Conservation (phyloP, 768 basidiomycete genomes). For the Boletus insuetus region DNA sequence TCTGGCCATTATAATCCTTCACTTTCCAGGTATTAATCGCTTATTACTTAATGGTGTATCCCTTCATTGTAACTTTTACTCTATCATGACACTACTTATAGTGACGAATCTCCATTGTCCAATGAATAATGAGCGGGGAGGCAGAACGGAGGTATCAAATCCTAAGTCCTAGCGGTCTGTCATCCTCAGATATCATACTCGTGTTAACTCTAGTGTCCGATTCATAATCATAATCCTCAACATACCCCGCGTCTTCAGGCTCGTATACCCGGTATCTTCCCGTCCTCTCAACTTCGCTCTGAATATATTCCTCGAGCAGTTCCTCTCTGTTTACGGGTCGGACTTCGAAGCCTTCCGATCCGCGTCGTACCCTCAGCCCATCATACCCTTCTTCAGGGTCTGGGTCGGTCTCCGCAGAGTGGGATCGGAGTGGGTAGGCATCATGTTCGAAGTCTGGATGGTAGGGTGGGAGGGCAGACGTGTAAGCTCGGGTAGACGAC, state of each 20-base stretch:
- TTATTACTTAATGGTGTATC: constrained; percentile 35
- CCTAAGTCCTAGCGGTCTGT: constrained; percentile 17
- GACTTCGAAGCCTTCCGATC: constrained; percentile 85
- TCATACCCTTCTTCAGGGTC: constrained; percentile 33
- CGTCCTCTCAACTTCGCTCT: constrained; percentile 49
- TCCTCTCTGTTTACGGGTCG: constrained; percentile 58
- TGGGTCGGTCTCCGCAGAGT: constrained; percentile 19
- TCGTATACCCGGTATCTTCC: constrained; percentile 69
- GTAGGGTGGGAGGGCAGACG: constrained; percentile 64
- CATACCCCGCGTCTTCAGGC: constrained; percentile 50
- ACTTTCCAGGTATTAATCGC: constrained; percentile 22
- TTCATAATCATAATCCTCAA: constrained; percentile 37
- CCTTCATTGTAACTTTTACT: constrained; percentile 24
- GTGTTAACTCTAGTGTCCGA: constrained; percentile 3
- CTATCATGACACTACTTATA: constrained; percentile 21
- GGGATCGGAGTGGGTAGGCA: constrained; percentile 16
- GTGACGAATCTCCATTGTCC: constrained; percentile 5
- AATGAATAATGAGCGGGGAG: background rate
- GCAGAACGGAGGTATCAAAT: constrained; percentile 6
- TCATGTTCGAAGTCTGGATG: constrained; percentile 64
- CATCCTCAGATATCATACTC: constrained; percentile 15
- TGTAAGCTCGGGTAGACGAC: constrained; percentile 30
- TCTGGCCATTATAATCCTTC: constrained; percentile 5
- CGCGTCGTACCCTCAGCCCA: constrained; percentile 51
- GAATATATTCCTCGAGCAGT: constrained; percentile 58